Conservation (phyloP, 306 rosid genomes). For the Citrullus mucosospermus region DNA sequence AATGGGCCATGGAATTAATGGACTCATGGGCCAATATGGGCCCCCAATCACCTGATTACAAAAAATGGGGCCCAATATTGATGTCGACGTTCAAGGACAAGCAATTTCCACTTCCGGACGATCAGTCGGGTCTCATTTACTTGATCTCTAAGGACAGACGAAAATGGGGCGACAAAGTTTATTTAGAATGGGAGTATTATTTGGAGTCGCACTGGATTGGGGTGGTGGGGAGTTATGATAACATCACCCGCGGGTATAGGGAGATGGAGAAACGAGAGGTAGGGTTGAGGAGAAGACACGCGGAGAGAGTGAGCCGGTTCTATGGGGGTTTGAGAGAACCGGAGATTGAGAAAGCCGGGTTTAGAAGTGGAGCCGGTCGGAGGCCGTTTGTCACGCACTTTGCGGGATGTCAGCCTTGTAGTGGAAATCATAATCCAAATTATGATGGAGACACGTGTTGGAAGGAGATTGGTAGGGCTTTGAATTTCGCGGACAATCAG, state of each 20-base stretch:
- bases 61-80: conserved; percentile 49
- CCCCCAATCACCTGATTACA: conserved; percentile 57
- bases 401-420: conserved; percentile 91
- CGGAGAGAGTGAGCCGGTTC: conserved; percentile 50
- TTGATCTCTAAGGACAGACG: conserved; percentile 40
- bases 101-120: conserved; percentile 72
- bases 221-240: conserved; percentile 26
- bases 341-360: conserved; percentile 30
- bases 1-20: conserved; percentile 77
- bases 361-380: conserved; percentile 39
- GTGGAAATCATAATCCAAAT: conserved; percentile 52
- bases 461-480: conserved; percentile 59
- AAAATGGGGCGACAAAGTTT: conserved; percentile 62
- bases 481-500: conserved; percentile 78
- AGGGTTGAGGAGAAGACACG: conserved; percentile 54
- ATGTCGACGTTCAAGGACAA: conserved; percentile 57
- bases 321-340: conserved; percentile 45
- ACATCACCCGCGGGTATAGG: conserved; percentile 18
- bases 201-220: conserved; percentile 81
- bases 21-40: conserved; percentile 81
- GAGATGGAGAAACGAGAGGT: conserved; percentile 29
- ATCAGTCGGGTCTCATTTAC: conserved; percentile 82
- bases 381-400: conserved; percentile 80
- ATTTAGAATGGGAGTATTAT: conserved; percentile 46
- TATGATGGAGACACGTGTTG: conserved; percentile 48